These are phyloP conservation scores for Penicillium crystallinum DNA, from an alignment of 495 filamentous ascomycete genomes.

Conservation along the genomic window DNA sequence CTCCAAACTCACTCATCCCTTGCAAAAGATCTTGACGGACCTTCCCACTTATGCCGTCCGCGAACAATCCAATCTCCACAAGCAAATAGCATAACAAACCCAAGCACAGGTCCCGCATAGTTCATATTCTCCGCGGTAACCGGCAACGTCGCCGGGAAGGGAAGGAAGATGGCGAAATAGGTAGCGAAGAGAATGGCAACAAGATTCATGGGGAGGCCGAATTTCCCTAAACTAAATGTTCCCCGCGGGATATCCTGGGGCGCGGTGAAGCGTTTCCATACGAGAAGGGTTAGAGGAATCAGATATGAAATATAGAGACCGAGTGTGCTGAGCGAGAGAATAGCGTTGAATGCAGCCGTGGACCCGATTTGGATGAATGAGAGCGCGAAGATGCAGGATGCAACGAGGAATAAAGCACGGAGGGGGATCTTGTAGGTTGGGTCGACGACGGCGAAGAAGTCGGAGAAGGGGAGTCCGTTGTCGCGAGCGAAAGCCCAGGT, in stretches of 20 bases:
- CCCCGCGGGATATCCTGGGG: constrained; percentile 25
- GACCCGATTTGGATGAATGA: constrained; percentile 50
- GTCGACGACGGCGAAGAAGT: constrained; percentile 42
- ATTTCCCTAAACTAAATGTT: constrained; percentile 25
- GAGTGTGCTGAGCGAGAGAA: constrained; percentile 44
- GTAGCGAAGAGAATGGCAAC: constrained; percentile 36
- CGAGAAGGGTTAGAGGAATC: constrained; percentile 40
- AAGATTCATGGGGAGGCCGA: constrained; percentile 40
- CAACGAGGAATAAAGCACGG: constrained; percentile 38
- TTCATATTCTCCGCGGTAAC: constrained; percentile 43
- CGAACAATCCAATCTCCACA: constrained; percentile 36
- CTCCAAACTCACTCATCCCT: constrained; percentile 3
- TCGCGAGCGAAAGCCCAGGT: constrained; percentile 59
- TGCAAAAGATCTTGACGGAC: constrained; percentile 23
- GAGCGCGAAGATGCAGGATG: constrained; percentile 31
- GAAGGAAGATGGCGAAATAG: constrained; percentile 40
- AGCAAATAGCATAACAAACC: constrained; percentile 34
- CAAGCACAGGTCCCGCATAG: constrained; percentile 41
- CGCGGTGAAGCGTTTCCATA: constrained; percentile 24
- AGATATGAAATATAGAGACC: constrained; percentile 49
- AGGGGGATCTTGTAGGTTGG: constrained; percentile 43
- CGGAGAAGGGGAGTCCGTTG: constrained; percentile 51
- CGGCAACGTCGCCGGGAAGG: constrained; percentile 39
- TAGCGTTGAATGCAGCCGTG: constrained; percentile 44
- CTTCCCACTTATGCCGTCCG: constrained; percentile 32